phyloP scores from a whole-genome alignment of 352 stramenopile species.

The Phytopythium mirpurense region DNA sequence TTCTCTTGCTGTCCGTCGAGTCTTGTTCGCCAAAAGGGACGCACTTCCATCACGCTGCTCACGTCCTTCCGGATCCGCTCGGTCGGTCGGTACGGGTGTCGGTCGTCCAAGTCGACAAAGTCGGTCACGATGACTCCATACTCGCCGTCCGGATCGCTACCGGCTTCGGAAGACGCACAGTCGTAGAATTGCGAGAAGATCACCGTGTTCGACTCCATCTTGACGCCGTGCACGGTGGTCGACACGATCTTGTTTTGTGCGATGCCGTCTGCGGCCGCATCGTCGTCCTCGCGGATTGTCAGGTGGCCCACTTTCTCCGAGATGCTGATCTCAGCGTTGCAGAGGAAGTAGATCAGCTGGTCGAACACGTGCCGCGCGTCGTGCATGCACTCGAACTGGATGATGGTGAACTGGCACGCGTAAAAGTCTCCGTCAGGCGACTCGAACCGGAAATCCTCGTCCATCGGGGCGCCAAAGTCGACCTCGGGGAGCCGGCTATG shows the following conservation, averaged over 20 bases:
- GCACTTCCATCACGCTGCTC: slow-evolving; percentile 24
- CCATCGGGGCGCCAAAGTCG: slow-evolving; percentile 18
- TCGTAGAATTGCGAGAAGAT: slow-evolving; percentile 27
- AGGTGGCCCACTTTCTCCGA: slow-evolving; percentile 31
- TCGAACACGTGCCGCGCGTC: slow-evolving; percentile 32
- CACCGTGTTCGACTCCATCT: slow-evolving; percentile 31
- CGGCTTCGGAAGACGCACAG: not conserved
- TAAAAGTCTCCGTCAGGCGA: slow-evolving; percentile 19
- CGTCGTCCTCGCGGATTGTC: slow-evolving; percentile 35
- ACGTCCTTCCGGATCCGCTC: slow-evolving; percentile 23
- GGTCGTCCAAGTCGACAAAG: slow-evolving; percentile 30
- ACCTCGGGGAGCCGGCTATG: slow-evolving; percentile 11
- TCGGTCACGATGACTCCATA: slow-evolving; percentile 27
- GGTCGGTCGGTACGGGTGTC: slow-evolving; percentile 24
- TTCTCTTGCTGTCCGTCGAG: slow-evolving; percentile 13
- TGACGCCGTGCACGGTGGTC: slow-evolving; percentile 20
- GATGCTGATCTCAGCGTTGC: slow-evolving; percentile 37
- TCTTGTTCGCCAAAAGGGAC: slow-evolving; percentile 8
- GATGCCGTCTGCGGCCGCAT: slow-evolving; percentile 18
- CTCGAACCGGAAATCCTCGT: slow-evolving; percentile 27
- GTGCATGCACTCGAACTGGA: slow-evolving; percentile 21
- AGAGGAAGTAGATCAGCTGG: slow-evolving; percentile 24
- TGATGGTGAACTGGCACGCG: slow-evolving; percentile 22
- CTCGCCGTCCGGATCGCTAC: slow-evolving; percentile 9
- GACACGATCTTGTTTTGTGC: slow-evolving; percentile 30